Base-by-base conservation (phyloP, 176 grass and related monocot genomes). In the Oryza longistaminata region DNA sequence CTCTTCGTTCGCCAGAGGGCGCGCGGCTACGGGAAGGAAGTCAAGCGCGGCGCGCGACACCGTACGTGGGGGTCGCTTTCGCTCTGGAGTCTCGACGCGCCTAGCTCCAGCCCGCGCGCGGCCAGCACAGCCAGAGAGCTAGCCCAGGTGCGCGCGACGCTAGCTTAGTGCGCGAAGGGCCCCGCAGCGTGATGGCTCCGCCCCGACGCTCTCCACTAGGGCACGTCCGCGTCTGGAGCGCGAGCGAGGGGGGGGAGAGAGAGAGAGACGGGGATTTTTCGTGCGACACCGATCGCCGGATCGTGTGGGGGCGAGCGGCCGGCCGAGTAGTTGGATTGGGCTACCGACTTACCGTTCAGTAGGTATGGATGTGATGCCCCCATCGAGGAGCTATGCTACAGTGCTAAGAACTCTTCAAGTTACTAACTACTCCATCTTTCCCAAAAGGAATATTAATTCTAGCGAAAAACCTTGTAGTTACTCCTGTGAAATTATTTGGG, bases 51-150 rank as follows among this genome's bases (percentile, higher is more conserved):
- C 10, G 16, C 14, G 16, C 69, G 29, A 0, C 11, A 34, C 9
- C 15, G 64, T n/a, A n/a, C n/a, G n/a, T 82, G 83, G 83, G 14
- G 22, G 83, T 90, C 79, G 35, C 8, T 82, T 52, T 90, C 79
- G 66, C n/a, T 5, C 58, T 43, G 42, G 19, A 62, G 76, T 35
- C 27, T 33, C 33, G 74, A 65, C 50, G 53, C 50, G 31, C 52
- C 27, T n/a, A n/a, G n/a, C n/a, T 19, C 15, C 12, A 12, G 46
- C 11, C 46, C 46, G 29, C 29, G 29, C 34, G 34, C 34, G 15
- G 17, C 24, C 29, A 31, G 29, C 29, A 31, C 29, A 31, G 2
- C 72, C 64, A 16, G 50, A 31, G 29, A 31, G 29, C n/a, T n/a
- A n/a, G n/a, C 29, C 66, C 74, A 53, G 42, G 53, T 27, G 61